phyloP scores from a whole-genome alignment of 768 basidiomycete species.

The Leccinum truebloodii region DNA sequence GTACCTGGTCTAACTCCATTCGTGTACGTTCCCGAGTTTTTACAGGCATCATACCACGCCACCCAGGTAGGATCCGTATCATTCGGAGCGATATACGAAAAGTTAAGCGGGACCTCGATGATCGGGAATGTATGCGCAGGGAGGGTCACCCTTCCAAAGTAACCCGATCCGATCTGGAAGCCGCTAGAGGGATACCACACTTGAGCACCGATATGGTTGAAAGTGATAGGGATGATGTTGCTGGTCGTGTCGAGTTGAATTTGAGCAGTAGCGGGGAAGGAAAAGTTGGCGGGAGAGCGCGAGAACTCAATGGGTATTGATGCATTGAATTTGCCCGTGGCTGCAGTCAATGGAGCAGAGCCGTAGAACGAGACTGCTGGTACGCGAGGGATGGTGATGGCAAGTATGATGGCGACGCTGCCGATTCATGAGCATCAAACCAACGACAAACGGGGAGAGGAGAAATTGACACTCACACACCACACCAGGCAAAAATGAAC shows the following conservation, averaged over 20 bases:
- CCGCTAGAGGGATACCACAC: slow-evolving; percentile 71
- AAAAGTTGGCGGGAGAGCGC: slow-evolving; percentile 83
- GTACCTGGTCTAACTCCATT: slow-evolving; percentile 60
- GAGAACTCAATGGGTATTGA: slow-evolving; percentile 66
- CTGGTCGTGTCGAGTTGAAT: slow-evolving; percentile 73
- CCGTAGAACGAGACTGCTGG: slow-evolving; percentile 68
- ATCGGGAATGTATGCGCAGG: slow-evolving; percentile 67
- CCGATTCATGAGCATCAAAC: slow-evolving; percentile 5
- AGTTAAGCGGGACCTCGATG: slow-evolving; percentile 76
- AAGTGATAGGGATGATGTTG: slow-evolving; percentile 78
- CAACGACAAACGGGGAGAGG: neutral
- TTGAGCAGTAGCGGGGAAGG: slow-evolving; percentile 76
- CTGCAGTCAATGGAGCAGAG: slow-evolving; percentile 55
- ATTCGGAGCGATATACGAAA: slow-evolving; percentile 80
- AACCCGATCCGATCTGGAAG: slow-evolving; percentile 67
- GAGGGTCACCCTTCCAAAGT: slow-evolving; percentile 56
- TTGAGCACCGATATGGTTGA: slow-evolving; percentile 64
- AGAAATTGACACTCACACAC: slow-evolving; percentile 41
- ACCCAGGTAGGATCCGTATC: slow-evolving; percentile 81
- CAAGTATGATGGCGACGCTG: slow-evolving; percentile 70
- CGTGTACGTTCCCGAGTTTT: slow-evolving; percentile 51
- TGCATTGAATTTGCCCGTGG: slow-evolving; percentile 56
- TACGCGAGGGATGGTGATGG: slow-evolving; percentile 81
- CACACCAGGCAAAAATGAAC: slow-evolving; percentile 60
- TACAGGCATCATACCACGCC: slow-evolving; percentile 78